Conservation (phyloP, 2,329 filamentous ascomycete genomes). For the Ampelomyces quisqualis region DNA sequence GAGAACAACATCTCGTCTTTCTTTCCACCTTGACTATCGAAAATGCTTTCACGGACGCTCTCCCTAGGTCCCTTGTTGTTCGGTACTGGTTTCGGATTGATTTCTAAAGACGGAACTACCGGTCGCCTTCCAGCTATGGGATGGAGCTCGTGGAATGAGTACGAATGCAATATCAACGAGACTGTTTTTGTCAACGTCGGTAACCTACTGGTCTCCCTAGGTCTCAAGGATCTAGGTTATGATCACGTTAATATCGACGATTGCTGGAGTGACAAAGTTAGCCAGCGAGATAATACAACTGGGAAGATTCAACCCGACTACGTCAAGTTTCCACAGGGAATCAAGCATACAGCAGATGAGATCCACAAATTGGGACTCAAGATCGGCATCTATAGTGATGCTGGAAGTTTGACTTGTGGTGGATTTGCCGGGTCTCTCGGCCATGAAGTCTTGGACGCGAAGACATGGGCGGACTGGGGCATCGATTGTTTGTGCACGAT, state of each 20-base stretch:
- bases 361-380: constrained; percentile 61
- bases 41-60: constrained; percentile 4
- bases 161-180: constrained; percentile 24
- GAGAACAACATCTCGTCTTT: too few species aligned
- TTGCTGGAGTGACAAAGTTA: constrained; percentile 54
- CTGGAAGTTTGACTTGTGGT: constrained; percentile 54
- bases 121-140: constrained; percentile 24
- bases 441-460: constrained; percentile 58
- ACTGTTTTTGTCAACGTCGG: constrained; percentile 20
- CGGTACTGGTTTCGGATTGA: constrained; percentile 2
- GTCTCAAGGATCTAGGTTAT: constrained; percentile 23
- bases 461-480: constrained; percentile 51
- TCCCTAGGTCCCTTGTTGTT: constrained; percentile 1
- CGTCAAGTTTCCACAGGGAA: constrained; percentile 60
- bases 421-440: constrained; percentile 59
- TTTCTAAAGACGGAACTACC: constrained; percentile 14
- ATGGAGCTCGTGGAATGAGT: constrained; percentile 28
- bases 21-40: too few species aligned
- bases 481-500: constrained; percentile 24
- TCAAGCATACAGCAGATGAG: constrained; percentile 54
- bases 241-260: constrained; percentile 61
- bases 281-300: constrained; percentile 39
- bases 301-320: constrained; percentile 48
- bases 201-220: constrained; percentile 17
- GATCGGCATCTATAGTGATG: constrained; percentile 62